phyloP scores from a whole-genome alignment of 805 yeast genomes.

The Lipomyces sp. region DNA sequence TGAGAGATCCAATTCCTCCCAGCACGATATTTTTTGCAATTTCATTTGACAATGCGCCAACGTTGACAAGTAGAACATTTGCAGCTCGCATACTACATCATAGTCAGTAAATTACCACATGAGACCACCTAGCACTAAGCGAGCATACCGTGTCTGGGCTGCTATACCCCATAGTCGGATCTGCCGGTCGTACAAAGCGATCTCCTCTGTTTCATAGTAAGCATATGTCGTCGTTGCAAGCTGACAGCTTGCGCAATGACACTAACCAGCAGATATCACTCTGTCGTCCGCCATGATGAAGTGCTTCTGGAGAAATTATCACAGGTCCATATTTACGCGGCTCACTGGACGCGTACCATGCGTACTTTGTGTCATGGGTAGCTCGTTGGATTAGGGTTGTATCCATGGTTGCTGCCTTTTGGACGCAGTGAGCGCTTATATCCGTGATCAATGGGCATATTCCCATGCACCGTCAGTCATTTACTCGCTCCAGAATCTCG shows the following conservation, averaged over 20 bases:
- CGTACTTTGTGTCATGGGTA: background rate
- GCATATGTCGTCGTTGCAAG: background rate
- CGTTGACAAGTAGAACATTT: slow-evolving; percentile 66
- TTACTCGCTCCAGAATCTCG: background rate
- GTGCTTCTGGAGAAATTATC: background rate
- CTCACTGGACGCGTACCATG: background rate
- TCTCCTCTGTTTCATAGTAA: slow-evolving; percentile 61
- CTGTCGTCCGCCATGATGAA: slow-evolving; percentile 22
- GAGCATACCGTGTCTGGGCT: slow-evolving; percentile 65
- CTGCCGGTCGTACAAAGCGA: slow-evolving; percentile 92
- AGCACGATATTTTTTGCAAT: slow-evolving; percentile 80
- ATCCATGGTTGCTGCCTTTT: background rate
- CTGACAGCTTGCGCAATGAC: background rate
- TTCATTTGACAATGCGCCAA: slow-evolving; percentile 82
- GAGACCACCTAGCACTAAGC: background rate
- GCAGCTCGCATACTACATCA: slow-evolving; percentile 64
- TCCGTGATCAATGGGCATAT: background rate
- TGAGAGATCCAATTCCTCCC: slow-evolving; percentile 83
- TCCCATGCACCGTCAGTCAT: background rate
- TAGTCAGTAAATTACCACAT: background rate
- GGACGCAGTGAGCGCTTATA: background rate
- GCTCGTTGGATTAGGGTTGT: background rate
- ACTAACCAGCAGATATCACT: slow-evolving; percentile 31
- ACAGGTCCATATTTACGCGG: too few relatives aligned
- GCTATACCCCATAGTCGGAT: slow-evolving; percentile 95